Percentiles rank a stretch among this genome's conserved stretches.
Evolutionary conservation across 257 asterid genomes (phyloP).

Genomic region (Jasminum sambac): DNA sequence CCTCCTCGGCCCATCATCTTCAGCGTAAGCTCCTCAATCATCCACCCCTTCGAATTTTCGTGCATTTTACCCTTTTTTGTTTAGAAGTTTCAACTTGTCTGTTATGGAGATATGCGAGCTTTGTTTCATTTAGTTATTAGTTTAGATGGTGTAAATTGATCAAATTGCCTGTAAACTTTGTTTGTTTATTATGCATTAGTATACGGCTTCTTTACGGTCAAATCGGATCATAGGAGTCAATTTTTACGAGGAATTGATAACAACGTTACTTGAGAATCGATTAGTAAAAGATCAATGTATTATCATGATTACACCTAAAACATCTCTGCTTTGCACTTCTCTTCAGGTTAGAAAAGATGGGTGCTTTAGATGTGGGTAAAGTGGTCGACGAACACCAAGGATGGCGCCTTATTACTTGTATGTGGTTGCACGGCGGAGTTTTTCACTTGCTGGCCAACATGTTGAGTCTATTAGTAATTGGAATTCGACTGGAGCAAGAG

Average conservation of each 20-base stretch:
- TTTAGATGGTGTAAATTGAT: not conserved
- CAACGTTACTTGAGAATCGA: too few relatives aligned
- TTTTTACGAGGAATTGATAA: too few relatives aligned
- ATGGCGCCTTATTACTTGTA: conserved; percentile 87
- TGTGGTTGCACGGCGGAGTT: conserved; percentile 92
- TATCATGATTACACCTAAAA: conserved; percentile 11
- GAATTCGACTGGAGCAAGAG: conserved; percentile 88
- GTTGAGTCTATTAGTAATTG: conserved; percentile 77
- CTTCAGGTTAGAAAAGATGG: conserved; percentile 70
- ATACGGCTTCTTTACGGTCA: too few relatives aligned
- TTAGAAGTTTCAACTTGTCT: conserved; percentile 4
- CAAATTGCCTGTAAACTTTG: not conserved
- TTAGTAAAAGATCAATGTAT: not conserved
- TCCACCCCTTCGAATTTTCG: not conserved
- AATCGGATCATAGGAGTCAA: too few relatives aligned
- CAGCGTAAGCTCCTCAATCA: conserved; percentile 50
- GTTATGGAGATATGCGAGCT: not conserved
- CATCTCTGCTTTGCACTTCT: conserved; percentile 6
- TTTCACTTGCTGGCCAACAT: conserved; percentile 91
- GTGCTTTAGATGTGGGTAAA: conserved; percentile 78
- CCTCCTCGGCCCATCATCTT: conserved; percentile 89
- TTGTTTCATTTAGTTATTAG: not conserved
- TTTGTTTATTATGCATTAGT: not conserved
- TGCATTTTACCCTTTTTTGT: not conserved
- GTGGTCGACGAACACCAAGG: conserved; percentile 73